Percentiles rank a stretch among this genome's conserved stretches.
Conservation (phyloP, 2,329 filamentous ascomycete species). For the Chaetomiaceae sp. region DNA sequence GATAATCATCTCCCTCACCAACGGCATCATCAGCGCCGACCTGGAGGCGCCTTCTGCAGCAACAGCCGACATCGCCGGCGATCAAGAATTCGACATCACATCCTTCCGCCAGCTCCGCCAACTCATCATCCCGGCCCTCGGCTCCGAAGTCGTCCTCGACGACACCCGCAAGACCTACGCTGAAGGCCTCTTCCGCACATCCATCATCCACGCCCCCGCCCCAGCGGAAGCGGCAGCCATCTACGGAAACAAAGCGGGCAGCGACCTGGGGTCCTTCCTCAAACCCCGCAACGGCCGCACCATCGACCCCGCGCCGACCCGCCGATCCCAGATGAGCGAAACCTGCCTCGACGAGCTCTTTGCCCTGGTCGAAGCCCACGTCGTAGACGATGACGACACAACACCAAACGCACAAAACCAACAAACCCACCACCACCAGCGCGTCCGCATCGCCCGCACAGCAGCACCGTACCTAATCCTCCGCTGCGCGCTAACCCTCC, state of each 20-base stretch:
- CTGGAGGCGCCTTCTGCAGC: slow-evolving; percentile 43
- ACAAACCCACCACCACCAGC: slow-evolving; percentile 38
- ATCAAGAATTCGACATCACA: slow-evolving; percentile 76
- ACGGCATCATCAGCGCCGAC: slow-evolving; percentile 65
- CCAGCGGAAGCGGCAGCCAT: slow-evolving; percentile 53
- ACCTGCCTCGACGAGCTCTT: slow-evolving; percentile 77
- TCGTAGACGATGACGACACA: slow-evolving; percentile 19
- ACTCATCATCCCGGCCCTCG: slow-evolving; percentile 70
- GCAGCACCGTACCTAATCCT: slow-evolving; percentile 78
- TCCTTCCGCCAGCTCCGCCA: slow-evolving; percentile 65
- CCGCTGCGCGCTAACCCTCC: slow-evolving; percentile 73
- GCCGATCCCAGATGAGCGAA: slow-evolving; percentile 69
- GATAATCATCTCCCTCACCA: slow-evolving; percentile 58
- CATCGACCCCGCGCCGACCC: slow-evolving; percentile 58
- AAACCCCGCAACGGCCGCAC: slow-evolving; percentile 67
- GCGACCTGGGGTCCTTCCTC: slow-evolving; percentile 49
- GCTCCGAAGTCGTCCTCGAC: slow-evolving; percentile 60
- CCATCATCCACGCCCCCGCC: slow-evolving; percentile 67
- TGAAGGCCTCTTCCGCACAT: slow-evolving; percentile 72
- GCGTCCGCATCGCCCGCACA: slow-evolving; percentile 64
- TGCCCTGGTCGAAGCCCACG: slow-evolving; percentile 51
- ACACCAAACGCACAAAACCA: too few species aligned
- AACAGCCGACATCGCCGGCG: slow-evolving; percentile 49
- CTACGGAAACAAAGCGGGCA: slow-evolving; percentile 43
- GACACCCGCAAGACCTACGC: slow-evolving; percentile 64